These are phyloP conservation scores for Diaporthe capsici DNA, from an alignment of 2,329 filamentous ascomycete species.

Conservation along the genomic window DNA sequence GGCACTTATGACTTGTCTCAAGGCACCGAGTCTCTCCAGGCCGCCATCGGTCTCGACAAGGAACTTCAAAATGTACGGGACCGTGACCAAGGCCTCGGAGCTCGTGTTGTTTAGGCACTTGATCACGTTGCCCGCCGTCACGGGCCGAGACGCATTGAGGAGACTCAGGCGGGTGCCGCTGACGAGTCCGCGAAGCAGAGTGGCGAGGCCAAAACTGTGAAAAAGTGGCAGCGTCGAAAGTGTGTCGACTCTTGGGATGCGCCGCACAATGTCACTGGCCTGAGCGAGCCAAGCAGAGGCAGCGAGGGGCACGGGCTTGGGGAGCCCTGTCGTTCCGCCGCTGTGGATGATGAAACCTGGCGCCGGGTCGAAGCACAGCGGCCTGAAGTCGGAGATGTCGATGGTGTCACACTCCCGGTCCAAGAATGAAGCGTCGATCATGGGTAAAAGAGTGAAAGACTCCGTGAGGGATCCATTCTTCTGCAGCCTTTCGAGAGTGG, in stretches of 20 bases:
- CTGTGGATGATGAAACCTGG: conserved; percentile 30
- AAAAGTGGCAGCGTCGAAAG: conserved; percentile 28
- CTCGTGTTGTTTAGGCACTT: background rate
- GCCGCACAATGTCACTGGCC: conserved; percentile 27
- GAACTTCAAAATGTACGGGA: conserved; percentile 33
- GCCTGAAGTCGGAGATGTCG: background rate
- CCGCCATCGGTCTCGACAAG: conserved; percentile 23
- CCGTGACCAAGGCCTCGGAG: conserved; percentile 24
- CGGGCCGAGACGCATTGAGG: conserved; percentile 20
- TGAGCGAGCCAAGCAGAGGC: conserved; percentile 30
- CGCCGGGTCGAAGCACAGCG: background rate
- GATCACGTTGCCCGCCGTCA: conserved; percentile 13
- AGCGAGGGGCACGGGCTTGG: conserved; percentile 29
- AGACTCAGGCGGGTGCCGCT: conserved; percentile 26
- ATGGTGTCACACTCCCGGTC: background rate
- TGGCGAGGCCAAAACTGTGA: conserved; percentile 32
- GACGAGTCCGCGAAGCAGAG: conserved; percentile 30
- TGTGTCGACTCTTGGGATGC: conserved; percentile 20
- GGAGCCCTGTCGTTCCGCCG: conserved; percentile 33
- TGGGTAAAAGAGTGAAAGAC: background rate
- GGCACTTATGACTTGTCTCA: conserved; percentile 32
- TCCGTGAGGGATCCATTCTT: background rate
- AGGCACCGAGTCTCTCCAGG: conserved; percentile 1
- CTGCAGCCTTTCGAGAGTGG: conserved; percentile 1
- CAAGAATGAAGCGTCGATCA: background rate